Evolutionary conservation across 208 protist species (phyloP).

Genomic region (Giardia muris): DNA sequence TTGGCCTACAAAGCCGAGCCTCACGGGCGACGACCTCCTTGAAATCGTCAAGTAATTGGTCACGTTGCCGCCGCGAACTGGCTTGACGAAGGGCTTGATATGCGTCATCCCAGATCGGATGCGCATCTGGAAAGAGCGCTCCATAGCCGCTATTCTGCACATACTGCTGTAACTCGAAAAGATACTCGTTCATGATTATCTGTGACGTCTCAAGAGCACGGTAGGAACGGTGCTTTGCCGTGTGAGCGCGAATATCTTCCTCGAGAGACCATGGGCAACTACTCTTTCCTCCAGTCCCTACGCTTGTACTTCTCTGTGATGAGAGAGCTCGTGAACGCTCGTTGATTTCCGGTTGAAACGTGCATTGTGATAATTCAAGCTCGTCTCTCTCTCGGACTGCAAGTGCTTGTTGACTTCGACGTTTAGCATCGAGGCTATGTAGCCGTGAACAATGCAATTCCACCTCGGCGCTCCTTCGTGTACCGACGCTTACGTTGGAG

Average conservation of each 20-base stretch:
- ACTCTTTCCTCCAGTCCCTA: neutral
- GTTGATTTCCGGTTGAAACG: neutral
- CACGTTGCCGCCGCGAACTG: neutral
- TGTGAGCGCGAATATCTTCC: neutral
- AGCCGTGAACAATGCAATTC: neutral
- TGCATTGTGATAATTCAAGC: neutral
- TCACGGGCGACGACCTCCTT: neutral
- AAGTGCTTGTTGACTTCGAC: neutral
- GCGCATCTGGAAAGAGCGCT: neutral
- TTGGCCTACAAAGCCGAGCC: neutral
- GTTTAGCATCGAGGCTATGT: neutral
- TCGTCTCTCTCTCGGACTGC: neutral
- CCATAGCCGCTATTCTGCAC: neutral
- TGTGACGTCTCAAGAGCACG: neutral
- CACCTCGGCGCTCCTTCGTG: neutral
- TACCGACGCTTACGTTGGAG: no score
- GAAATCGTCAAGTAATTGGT: neutral
- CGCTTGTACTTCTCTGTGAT: neutral
- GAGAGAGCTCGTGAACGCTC: neutral
- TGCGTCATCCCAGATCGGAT: neutral
- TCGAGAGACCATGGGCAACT: no score
- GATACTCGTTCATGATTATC: neutral
- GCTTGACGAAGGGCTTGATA: neutral
- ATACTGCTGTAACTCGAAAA: neutral
- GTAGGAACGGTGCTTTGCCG: neutral